Base-by-base conservation (phyloP, 2,329 filamentous ascomycete species). In the Pezicula radicicola region DNA sequence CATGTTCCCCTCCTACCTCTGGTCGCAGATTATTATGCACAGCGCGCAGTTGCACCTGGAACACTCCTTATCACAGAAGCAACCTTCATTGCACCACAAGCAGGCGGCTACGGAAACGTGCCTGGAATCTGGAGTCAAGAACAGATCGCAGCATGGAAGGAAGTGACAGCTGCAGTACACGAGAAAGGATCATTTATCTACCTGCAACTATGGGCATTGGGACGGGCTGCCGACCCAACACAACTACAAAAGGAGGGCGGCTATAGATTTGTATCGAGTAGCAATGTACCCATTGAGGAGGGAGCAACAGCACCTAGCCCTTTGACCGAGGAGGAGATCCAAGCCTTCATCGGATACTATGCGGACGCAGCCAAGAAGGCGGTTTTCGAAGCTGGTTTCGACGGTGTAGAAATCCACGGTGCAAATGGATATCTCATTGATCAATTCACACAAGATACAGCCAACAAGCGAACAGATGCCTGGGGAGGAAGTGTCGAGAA, bases 141-240 rank as follows among this genome's bases (percentile, higher is more conserved):
- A 16, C 81, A 84, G 60, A 73, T 82, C 46, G 71, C 70, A 2
- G 75, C 71, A 1, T 87, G 83, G 84, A 79, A 77, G 55, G 69
- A 74, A 46, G 71, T 86, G 41, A 81, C 79, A 1, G 73, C 78
- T 47, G 78, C 75, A 3, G 82, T 86, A 3, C 83, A 87, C 67
- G 71, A 70, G 27, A 82, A 83, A 61, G 77, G 77, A 21, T 75
- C 72, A 21, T 78, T 74, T 60, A 81, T 85, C 55, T 85, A 75
- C 67, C 60, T 76, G 5, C 84, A 87, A 64, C 68, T 87, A 2
- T 86, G 81, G 81, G 77, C 77, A 1, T 65, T 83, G 0, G 84
- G 84, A 4, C 75, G 84, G 9, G 61, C 66, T 10, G 62, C 64
- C 4, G 8, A 45, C 4, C 45, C 53, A 12, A 33, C 19, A 2